phyloP scores from a whole-genome alignment of 208 protist genomes.

The Endotrypanum monterogeii region DNA sequence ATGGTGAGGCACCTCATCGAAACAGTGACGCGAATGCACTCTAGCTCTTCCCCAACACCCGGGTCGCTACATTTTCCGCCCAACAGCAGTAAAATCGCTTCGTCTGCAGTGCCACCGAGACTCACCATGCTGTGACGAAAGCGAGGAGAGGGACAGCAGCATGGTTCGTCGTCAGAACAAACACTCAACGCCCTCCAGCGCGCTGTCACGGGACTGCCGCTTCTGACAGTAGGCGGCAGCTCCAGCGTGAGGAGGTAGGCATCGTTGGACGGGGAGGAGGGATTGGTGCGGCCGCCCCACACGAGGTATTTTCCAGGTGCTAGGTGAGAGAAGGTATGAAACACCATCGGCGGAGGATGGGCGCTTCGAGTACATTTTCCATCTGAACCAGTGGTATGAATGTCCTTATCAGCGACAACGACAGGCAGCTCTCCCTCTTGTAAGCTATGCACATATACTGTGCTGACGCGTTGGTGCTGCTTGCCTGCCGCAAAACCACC shows the following conservation, averaged over 20 bases:
- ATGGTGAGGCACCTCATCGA: constrained; percentile 3
- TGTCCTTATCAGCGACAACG: constrained; percentile 7
- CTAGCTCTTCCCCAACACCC: not conserved
- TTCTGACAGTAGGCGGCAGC: constrained; percentile 26
- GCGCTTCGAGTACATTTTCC: not conserved
- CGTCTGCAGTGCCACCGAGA: constrained; percentile 4
- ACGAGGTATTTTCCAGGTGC: constrained; percentile 59
- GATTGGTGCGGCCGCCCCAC: constrained; percentile 84
- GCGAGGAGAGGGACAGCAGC: constrained; percentile 4
- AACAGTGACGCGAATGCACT: constrained; percentile 25
- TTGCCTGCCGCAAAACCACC: constrained; percentile 71
- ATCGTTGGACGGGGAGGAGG: constrained; percentile 36
- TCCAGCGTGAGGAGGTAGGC: constrained; percentile 58
- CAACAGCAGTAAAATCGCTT: constrained; percentile 50
- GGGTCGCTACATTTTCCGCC: constrained; percentile 43
- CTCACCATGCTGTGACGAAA: constrained; percentile 28
- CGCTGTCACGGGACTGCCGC: constrained; percentile 18
- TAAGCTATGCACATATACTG: constrained; percentile 68
- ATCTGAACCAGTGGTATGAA: not conserved
- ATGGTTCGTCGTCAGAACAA: not conserved
- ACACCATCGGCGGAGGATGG: constrained; percentile 57
- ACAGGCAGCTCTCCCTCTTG: constrained; percentile 68
- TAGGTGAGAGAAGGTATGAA: constrained; percentile 73
- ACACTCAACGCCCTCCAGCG: constrained; percentile 24
- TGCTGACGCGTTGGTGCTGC: constrained; percentile 65